Evolutionary conservation across 257 asterid genomes (phyloP), one percentile per base, ranked within the genome.

Genomic region (Solanum piurae): DNA sequence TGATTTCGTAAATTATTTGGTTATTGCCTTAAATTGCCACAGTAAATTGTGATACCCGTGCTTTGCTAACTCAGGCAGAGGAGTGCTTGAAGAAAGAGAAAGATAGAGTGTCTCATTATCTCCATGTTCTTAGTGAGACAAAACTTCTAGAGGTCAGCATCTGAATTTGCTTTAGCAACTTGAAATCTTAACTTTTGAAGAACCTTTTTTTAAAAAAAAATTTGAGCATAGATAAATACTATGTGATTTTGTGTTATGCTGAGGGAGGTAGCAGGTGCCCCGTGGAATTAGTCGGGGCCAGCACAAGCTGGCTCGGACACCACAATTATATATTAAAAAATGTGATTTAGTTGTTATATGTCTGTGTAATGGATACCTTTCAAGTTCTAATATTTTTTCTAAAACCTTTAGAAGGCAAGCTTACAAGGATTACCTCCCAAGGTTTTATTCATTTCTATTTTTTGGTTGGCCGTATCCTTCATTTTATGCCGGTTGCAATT

Each of bases 41-140:
- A 49, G 14, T 16, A 12, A 42, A 29, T 38, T 40, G 49, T 89
- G 86, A 38, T 38, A 29, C 18, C 13, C 77, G n/a, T 79, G 68
- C 42, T 46, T n/a, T 64, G 79, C 44, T 18, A 68, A 83, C 58
- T 80, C 89, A 92, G 93, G 94, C 87, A 10, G 95, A 94, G 86
- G 94, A 92, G 66, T 92, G 94, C 87, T 89, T 93, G 93, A 91
- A 87, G 74, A 90, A 86, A 89, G 98, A 94, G 89, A 89, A 90
- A 86, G 94, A 92, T 29, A 88, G 95, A 64, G 95, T 90, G 9
- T 86, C 92, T 84, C 94, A 91, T 85, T 94, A 92, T 88, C 84
- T 94, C 87, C 95, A 92, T 66, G 88, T 93, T 9, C 88, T 88
- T 86, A 91, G 92, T 82, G 94, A 94, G 89, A 46, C 64, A 64